Evolutionary conservation across 73 alveolate genomes (phyloP), one percentile per base, ranked within the genome.

Genomic region (Symbiodinium natans): DNA sequence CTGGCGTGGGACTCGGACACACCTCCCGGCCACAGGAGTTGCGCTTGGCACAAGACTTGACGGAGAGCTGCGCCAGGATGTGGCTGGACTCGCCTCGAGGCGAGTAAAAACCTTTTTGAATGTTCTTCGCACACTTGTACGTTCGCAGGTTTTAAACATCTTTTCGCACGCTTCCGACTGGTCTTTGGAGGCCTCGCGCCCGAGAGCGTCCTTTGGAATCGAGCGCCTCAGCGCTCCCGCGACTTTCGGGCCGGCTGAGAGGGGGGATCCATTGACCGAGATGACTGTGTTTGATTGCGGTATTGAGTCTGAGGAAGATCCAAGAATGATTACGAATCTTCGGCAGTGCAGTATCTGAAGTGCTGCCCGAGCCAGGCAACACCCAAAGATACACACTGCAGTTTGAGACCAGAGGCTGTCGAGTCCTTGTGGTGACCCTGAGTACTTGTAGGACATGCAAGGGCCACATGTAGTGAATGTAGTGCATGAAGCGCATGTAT

Each of bases 391-490:
- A 36, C 83, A 31, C 39, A 73, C 83, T 73, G 41, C 39, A 31
- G 83, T 36, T 73, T 73, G 83, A 29, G 83, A 73, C 83, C 83
- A 29, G 83, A 73, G 83, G 39, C 33, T 11, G 83, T 73, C 41
- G 83, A 73, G 39, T 73, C 83, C 34, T 19, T 73, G 39, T 73
- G 83, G 83, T 52, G 71, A 52, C 71, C 71, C 17, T 29, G 6
- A 52, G n/a, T 27, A 23, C n/a, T 52, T n/a, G n/a, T n/a, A n/a
- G n/a, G n/a, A n/a, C n/a, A n/a, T n/a, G n/a, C n/a, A n/a, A n/a
- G n/a, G n/a, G n/a, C n/a, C n/a, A n/a, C n/a, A n/a, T n/a, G n/a
- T n/a, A n/a, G n/a, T n/a, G n/a, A n/a, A n/a, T n/a, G n/a, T n/a
- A n/a, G n/a, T n/a, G n/a, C n/a, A 52, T 52, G 71, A 52, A 8